These are phyloP conservation scores for Multifurca ochricompacta DNA, from an alignment of 768 basidiomycete species.

Conservation along the genomic window DNA sequence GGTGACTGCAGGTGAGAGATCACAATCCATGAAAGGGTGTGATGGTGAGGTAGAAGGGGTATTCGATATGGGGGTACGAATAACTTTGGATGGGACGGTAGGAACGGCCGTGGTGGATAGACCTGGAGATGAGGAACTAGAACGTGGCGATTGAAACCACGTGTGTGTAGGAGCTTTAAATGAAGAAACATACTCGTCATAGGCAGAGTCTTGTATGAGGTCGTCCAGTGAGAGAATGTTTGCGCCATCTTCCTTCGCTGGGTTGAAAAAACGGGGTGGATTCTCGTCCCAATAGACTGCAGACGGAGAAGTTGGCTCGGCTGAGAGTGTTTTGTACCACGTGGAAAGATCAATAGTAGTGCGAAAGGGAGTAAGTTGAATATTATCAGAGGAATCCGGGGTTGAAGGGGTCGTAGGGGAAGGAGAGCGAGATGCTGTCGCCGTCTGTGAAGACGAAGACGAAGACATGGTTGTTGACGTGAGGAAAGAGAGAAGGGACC, in stretches of 20 bases:
- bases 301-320: constrained; percentile 33
- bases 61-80: neutral
- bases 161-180: constrained; percentile 15
- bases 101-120: constrained; percentile 1
- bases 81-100: neutral
- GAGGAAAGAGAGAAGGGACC: constrained; percentile 16
- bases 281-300: constrained; percentile 38
- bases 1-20: neutral
- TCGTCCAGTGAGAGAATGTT: constrained; percentile 64
- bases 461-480: constrained; percentile 56
- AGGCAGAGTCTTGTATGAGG: constrained; percentile 64
- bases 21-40: neutral
- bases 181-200: constrained; percentile 54
- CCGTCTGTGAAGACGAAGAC: constrained; percentile 39
- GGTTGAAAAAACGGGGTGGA: constrained; percentile 30
- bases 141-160: constrained; percentile 16
- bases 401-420: constrained; percentile 65
- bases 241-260: constrained; percentile 42
- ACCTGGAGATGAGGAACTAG: constrained; percentile 3
- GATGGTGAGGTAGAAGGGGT: neutral
- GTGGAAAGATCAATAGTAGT: constrained; percentile 44
- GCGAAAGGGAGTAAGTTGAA: constrained; percentile 44
- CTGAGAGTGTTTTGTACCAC: constrained; percentile 48
- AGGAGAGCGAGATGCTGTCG: constrained; percentile 53
- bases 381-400: constrained; percentile 53